Base-by-base conservation (phyloP, 148 eudicot genomes). In the Nyssa sinensis region DNA sequence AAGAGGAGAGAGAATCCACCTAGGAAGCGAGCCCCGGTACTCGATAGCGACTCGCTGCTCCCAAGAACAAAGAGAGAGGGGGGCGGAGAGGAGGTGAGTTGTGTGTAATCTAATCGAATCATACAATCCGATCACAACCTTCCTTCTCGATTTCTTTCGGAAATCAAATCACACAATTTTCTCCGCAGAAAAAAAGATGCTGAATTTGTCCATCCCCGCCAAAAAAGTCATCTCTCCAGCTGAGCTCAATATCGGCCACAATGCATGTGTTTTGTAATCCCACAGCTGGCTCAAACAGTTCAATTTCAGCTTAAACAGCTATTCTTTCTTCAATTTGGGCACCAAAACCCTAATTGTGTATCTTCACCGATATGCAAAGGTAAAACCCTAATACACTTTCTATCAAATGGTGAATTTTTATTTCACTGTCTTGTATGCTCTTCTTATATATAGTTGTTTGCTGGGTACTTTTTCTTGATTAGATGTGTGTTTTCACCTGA, bases 341-440 rank as follows among this genome's bases (percentile, higher is more conserved):
- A 25, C 59, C 59, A 62, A 62, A 72, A 72, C 75, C 75, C 75
- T 72, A 72, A 41, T 32, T 29, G 33, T 10, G 67, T 19, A 32
- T 41, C 19, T 62, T 55, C 66, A 21, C 58, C 67, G 75, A 62
- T 72, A 72, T 72, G 75, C 34, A 19, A 71, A 72, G 67, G 75
- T 72, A 62, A 62, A 37, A 12, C 75, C 66, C 67, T 41, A 37
- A 41, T 29, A 23, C 67, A 27, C 58, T 11, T 62, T 27, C 10
- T 58, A 2, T 2, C 7, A 49, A 49, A 11, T 49, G 57, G 57
- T 49, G 21, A 5, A 13, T 9, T 49, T 49, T 49, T 37, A 37
- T 37, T 37, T 37, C 4, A 3, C 31, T 70, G 28, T 44, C 29
- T 55, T 55, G 33, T 29, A 49, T 34, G 32, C 55, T 5, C 55